A percentile compares a stretch with the other conserved stretches of the same genome.
phyloP scores from a whole-genome alignment of 768 basidiomycete species.

The Boletellus emodensis region DNA sequence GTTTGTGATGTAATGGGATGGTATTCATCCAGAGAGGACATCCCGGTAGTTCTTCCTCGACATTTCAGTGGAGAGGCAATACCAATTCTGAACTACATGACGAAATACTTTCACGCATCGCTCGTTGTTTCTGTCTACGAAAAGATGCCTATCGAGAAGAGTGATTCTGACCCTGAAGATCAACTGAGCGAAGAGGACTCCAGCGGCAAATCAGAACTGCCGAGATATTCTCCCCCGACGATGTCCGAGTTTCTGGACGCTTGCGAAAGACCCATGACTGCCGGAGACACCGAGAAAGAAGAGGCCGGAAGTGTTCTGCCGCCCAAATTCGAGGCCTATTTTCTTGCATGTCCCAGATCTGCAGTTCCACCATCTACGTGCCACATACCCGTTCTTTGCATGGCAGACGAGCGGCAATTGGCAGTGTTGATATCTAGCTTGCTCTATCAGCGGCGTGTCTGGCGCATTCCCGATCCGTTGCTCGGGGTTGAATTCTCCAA shows the following conservation, averaged over 20 bases:
- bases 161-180: neutral
- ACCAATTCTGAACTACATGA: conserved; percentile 4
- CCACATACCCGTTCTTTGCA: conserved; percentile 7
- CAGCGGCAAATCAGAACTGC: neutral
- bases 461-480: conserved; percentile 4
- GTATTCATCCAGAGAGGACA: neutral
- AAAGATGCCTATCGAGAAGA: neutral
- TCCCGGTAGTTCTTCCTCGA: conserved; percentile 4
- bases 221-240: neutral
- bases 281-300: neutral
- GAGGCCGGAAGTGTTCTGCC: neutral
- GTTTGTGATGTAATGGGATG: neutral
- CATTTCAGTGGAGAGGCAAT: conserved; percentile 4
- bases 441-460: conserved; percentile 4
- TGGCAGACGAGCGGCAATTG: conserved; percentile 5
- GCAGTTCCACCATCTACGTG: neutral
- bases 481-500: conserved; percentile 8
- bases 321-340: conserved; percentile 2
- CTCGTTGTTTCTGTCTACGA: conserved; percentile 1
- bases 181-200: neutral
- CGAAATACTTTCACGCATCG: neutral
- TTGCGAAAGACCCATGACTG: neutral
- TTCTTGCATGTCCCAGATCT: neutral
- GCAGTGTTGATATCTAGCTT: conserved; percentile 8
- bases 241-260: conserved; percentile 4